Conservation (phyloP, 495 filamentous ascomycete genomes). For the Penicillium malachiteum region DNA sequence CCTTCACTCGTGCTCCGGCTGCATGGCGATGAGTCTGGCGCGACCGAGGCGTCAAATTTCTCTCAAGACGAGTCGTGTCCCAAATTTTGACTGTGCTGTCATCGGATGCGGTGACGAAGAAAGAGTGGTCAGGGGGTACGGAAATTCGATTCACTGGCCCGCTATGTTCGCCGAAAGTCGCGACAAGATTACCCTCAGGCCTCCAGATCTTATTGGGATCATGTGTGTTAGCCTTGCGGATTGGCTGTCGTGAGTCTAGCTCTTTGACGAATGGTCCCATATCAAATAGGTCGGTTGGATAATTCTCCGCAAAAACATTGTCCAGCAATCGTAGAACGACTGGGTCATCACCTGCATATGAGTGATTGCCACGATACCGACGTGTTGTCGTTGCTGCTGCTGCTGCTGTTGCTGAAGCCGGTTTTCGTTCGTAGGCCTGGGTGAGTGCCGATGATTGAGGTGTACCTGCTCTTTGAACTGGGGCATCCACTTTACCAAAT, state of each 20-base stretch:
- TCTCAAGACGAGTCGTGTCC: constrained; percentile 87
- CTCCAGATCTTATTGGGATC: constrained; percentile 64
- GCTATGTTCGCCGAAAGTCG: constrained; percentile 84
- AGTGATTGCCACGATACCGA: constrained; percentile 55
- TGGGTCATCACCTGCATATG: constrained; percentile 87
- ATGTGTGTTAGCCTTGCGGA: constrained; percentile 57
- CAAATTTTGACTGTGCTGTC: constrained; percentile 91
- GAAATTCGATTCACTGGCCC: constrained; percentile 79
- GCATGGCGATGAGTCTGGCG: constrained; percentile 83
- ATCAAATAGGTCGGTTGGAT: constrained; percentile 69
- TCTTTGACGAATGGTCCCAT: constrained; percentile 81
- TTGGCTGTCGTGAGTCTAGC: constrained; percentile 58
- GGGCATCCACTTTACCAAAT: constrained; percentile 81
- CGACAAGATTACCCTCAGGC: constrained; percentile 79
- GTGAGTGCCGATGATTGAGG: constrained; percentile 32
- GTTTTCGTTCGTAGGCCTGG: constrained; percentile 30
- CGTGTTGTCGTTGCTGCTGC: constrained; percentile 19
- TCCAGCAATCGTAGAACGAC: constrained; percentile 82
- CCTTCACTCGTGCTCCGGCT: constrained; percentile 66
- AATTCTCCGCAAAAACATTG: constrained; percentile 85
- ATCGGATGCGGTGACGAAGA: constrained; percentile 92
- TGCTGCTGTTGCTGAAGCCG: constrained; percentile 8
- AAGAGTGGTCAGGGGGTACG: constrained; percentile 84
- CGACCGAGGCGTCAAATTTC: constrained; percentile 81
- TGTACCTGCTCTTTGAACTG: constrained; percentile 45